Evolutionary conservation across 495 filamentous ascomycete species (phyloP).

Genomic region (Aspergillus diversus): DNA sequence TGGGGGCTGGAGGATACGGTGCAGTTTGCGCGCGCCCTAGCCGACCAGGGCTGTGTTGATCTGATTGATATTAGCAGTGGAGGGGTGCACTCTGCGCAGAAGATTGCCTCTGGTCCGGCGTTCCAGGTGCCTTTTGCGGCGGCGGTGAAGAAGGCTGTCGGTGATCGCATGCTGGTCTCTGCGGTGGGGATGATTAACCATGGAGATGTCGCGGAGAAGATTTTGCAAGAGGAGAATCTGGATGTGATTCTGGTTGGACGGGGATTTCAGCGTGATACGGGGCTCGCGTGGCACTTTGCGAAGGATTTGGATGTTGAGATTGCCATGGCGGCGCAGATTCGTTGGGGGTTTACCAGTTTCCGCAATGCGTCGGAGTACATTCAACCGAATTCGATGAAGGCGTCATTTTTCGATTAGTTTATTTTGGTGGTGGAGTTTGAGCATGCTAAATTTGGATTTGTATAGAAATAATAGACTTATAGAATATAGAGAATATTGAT

Average conservation of each 20-base stretch:
- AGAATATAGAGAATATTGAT: no score
- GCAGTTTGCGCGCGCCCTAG: constrained; percentile 55
- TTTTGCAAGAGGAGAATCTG: constrained; percentile 57
- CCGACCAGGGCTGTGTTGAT: constrained; percentile 59
- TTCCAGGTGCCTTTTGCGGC: constrained; percentile 69
- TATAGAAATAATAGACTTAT: no score
- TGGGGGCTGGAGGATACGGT: constrained; percentile 63
- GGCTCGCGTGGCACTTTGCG: constrained; percentile 68
- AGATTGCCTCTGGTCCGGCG: constrained; percentile 55
- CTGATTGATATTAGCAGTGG: constrained; percentile 68
- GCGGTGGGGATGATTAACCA: constrained; percentile 65
- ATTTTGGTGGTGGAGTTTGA: no score
- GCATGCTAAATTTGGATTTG: no score
- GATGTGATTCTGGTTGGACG: constrained; percentile 66
- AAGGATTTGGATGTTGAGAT: constrained; percentile 68
- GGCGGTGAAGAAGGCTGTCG: constrained; percentile 63
- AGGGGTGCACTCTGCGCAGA: constrained; percentile 61
- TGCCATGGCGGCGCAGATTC: constrained; percentile 67
- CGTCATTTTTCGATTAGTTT: constrained; percentile 36
- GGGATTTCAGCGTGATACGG: constrained; percentile 71
- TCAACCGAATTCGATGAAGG: constrained; percentile 43
- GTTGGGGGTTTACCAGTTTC: constrained; percentile 56
- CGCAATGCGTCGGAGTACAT: constrained; percentile 42
- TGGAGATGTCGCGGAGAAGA: constrained; percentile 56
- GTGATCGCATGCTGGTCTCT: constrained; percentile 58